phyloP scores from a whole-genome alignment of 2,329 filamentous ascomycete species.

The Epichloe aotearoae region DNA sequence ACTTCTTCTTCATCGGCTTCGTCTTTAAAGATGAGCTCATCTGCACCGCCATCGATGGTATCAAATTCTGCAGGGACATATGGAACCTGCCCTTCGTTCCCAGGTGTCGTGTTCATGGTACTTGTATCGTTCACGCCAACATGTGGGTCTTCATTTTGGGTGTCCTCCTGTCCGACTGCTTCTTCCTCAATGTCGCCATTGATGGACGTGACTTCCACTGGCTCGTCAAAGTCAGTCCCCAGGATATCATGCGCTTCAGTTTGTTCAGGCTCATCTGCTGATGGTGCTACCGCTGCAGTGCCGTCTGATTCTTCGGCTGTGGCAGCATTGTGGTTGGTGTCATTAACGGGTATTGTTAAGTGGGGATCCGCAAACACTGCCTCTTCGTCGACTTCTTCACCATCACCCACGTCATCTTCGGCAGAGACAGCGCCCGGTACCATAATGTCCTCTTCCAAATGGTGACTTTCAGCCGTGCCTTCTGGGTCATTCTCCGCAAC shows the following conservation, averaged over 20 bases:
- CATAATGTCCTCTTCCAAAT: neutral
- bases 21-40: neutral
- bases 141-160: neutral
- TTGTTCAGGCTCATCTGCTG: neutral
- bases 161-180: neutral
- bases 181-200: neutral
- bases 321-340: neutral
- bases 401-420: slow-evolving; percentile 10
- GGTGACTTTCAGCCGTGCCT: neutral
- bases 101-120: slow-evolving; percentile 1
- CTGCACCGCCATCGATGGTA: neutral
- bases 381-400: slow-evolving; percentile 10
- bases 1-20: slow-evolving; percentile 2
- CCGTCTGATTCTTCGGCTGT: neutral
- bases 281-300: neutral
- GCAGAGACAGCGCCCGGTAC: slow-evolving; percentile 3
- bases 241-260: slow-evolving; percentile 1
- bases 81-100: slow-evolving; percentile 22
- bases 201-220: neutral
- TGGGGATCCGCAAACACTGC: slow-evolving; percentile 7
- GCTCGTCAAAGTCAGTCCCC: slow-evolving; percentile 2
- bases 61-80: neutral
- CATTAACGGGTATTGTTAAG: neutral
- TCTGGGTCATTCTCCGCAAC: neutral
- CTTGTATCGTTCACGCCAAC: neutral